phyloP scores from a whole-genome alignment of 2,329 filamentous ascomycete genomes.

The Neofusicoccum sp. region DNA sequence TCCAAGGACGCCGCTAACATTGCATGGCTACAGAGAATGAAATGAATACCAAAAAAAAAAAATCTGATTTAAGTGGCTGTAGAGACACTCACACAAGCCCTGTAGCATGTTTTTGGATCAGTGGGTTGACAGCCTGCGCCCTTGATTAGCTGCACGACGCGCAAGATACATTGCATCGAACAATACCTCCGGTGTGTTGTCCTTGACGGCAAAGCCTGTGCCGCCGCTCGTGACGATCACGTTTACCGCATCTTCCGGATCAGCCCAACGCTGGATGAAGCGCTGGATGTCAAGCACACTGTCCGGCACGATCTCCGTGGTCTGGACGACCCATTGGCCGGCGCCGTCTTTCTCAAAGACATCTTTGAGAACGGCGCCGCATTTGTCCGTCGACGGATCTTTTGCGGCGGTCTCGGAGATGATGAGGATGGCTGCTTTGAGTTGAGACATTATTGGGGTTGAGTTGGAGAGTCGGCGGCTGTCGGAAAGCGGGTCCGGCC shows the following conservation, averaged over 20 bases:
- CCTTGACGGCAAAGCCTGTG: slow-evolving; percentile 83
- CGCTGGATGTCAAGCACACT: slow-evolving; percentile 71
- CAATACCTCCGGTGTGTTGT: slow-evolving; percentile 83
- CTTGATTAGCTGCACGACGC: slow-evolving; percentile 12
- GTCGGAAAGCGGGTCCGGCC: not conserved
- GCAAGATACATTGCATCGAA: not conserved
- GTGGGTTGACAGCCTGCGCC: slow-evolving; percentile 67
- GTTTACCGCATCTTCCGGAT: slow-evolving; percentile 62
- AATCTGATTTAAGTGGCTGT: too few relatives aligned
- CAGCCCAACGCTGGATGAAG: slow-evolving; percentile 70
- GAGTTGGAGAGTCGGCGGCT: slow-evolving; percentile 14
- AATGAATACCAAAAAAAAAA: not conserved
- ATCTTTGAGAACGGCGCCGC: slow-evolving; percentile 63
- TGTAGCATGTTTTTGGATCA: slow-evolving; percentile 82
- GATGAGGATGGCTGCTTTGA: slow-evolving; percentile 77
- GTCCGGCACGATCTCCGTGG: slow-evolving; percentile 77
- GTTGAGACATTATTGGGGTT: slow-evolving; percentile 23
- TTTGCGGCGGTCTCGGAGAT: slow-evolving; percentile 86
- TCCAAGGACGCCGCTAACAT: slow-evolving; percentile 84
- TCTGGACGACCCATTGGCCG: slow-evolving; percentile 68
- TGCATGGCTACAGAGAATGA: slow-evolving; percentile 59
- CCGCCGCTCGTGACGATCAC: slow-evolving; percentile 87
- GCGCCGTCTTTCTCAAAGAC: slow-evolving; percentile 67
- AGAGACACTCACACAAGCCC: slow-evolving; percentile 77
- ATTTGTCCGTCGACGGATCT: slow-evolving; percentile 76